Evolutionary conservation across 2,329 filamentous ascomycete species (phyloP).

Genomic region (Hypoxylon sp.): DNA sequence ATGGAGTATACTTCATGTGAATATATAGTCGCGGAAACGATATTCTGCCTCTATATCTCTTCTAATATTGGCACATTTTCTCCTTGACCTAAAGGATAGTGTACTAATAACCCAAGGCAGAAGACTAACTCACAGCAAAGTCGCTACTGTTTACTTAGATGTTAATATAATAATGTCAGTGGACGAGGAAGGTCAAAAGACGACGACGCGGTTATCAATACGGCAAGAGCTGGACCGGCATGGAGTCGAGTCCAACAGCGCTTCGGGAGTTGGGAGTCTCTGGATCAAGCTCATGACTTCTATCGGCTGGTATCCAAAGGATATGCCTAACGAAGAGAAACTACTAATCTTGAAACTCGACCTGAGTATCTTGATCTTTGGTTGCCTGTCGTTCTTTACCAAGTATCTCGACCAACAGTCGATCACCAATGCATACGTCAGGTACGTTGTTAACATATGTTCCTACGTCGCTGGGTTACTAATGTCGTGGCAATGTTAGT

Average conservation of each 20-base stretch:
- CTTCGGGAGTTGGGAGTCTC: conserved; percentile 8
- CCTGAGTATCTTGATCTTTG: conserved; percentile 57
- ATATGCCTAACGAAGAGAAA: conserved; percentile 55
- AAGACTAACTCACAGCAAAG: neutral
- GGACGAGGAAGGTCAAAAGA: conserved; percentile 18
- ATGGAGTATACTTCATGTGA: neutral
- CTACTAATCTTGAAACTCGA: conserved; percentile 57
- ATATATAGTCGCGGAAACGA: neutral
- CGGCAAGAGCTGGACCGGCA: conserved; percentile 1
- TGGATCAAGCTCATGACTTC: conserved; percentile 40
- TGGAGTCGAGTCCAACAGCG: neutral
- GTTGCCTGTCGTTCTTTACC: conserved; percentile 59
- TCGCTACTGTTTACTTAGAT: neutral
- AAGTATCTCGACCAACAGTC: conserved; percentile 58
- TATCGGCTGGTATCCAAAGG: conserved; percentile 55
- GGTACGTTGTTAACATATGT: conserved; percentile 42
- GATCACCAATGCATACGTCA: conserved; percentile 58
- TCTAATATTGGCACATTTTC: neutral
- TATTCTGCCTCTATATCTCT: neutral
- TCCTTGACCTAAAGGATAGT: neutral
- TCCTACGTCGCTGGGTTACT: neutral
- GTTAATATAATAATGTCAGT: neutral
- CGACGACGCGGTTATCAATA: conserved; percentile 2
- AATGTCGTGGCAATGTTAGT: conserved; percentile 45
- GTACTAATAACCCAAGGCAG: neutral